phyloP scores from a whole-genome alignment of 805 yeast species.

The Candida krabiensis region DNA sequence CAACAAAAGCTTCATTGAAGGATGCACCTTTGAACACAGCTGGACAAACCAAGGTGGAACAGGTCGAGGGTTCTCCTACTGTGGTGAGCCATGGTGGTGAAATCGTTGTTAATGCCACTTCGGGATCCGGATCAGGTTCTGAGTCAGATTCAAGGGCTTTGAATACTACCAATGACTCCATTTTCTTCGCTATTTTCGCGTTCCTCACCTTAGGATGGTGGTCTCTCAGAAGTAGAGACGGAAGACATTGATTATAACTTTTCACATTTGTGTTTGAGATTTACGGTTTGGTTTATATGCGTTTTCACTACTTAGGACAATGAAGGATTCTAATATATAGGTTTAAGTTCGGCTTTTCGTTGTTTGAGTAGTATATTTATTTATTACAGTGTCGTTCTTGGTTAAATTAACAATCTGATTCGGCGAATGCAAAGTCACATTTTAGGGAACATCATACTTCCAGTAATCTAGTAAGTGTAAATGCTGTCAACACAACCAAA shows the following conservation, averaged over 20 bases:
- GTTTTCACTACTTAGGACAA: no score
- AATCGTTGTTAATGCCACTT: constrained; percentile 6
- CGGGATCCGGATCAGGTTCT: constrained; percentile 4
- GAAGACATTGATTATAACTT: constrained; percentile 15
- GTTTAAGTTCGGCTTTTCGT: no score
- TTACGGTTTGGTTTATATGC: not conserved
- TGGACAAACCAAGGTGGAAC: constrained; percentile 5
- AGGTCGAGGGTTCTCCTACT: constrained; percentile 14
- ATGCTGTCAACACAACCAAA: constrained; percentile 94
- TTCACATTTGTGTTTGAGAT: not conserved
- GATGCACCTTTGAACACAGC: constrained; percentile 6
- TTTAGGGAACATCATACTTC: no score
- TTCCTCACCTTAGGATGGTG: constrained; percentile 34
- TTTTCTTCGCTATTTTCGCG: constrained; percentile 29
- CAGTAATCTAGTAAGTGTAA: no score
- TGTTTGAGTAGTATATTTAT: no score
- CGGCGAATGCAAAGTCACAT: no score
- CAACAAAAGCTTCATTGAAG: constrained; percentile 28
- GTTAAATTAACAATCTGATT: no score
- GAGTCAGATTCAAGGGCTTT: constrained; percentile 1
- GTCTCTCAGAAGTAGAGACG: constrained; percentile 26
- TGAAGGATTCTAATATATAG: no score
- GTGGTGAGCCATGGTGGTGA: constrained; percentile 20
- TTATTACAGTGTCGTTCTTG: no score
- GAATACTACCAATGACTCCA: constrained; percentile 15